Conservation (phyloP, 1,284 basidiomycete genomes). For the Heliocybe sulcata region DNA sequence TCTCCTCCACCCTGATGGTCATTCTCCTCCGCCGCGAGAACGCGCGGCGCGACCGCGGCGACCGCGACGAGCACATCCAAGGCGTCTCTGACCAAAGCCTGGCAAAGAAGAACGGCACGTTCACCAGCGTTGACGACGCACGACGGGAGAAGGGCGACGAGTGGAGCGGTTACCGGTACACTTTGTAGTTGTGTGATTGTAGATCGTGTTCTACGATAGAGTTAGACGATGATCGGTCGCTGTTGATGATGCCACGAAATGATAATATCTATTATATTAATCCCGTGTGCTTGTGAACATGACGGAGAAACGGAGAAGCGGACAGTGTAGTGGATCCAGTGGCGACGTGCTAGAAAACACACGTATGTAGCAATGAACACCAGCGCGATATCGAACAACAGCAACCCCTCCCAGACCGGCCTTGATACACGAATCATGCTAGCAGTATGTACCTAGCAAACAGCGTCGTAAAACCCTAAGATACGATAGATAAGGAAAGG, state of each 20-base stretch:
- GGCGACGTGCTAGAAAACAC: no score
- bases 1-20: conserved; percentile 30
- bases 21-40: conserved; percentile 34
- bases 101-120: conserved; percentile 20
- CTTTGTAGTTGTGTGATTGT: conserved; percentile 13
- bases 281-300: neutral
- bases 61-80: conserved; percentile 37
- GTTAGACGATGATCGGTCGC: neutral
- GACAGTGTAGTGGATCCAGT: neutral
- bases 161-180: conserved; percentile 31
- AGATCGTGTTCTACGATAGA: neutral
- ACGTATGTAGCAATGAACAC: neutral
- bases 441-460: neutral
- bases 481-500: neutral
- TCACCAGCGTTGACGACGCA: conserved; percentile 25
- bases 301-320: neutral
- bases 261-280: neutral
- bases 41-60: conserved; percentile 33
- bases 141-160: conserved; percentile 29
- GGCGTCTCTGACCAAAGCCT: conserved; percentile 20
- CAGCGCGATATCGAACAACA: neutral
- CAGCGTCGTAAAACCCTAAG: neutral
- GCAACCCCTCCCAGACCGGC: neutral
- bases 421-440: neutral
- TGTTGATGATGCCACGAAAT: neutral